Percentiles rank a stretch among this genome's conserved stretches.
phyloP scores from a whole-genome alignment of 1,139 yeast genomes.

The Saccharomyces hybrid region DNA sequence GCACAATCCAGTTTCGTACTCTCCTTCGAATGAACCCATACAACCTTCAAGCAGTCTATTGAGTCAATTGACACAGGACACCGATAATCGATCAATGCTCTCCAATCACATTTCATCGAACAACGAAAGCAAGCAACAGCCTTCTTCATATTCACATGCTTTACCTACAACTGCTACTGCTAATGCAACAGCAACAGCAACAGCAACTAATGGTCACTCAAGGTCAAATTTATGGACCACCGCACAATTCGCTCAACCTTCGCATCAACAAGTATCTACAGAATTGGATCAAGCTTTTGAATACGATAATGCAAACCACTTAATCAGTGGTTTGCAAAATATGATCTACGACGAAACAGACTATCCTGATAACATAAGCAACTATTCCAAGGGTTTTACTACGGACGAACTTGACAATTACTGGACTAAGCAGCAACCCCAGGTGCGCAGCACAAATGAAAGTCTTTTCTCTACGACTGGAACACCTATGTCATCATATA shows the following conservation, averaged over 20 bases:
- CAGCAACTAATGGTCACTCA: slow-evolving; percentile 2
- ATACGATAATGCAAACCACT: slow-evolving; percentile 27
- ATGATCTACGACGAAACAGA: slow-evolving; percentile 29
- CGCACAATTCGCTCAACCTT: not conserved
- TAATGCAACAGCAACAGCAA: slow-evolving; percentile 7
- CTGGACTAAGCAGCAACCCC: slow-evolving; percentile 19
- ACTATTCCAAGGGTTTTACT: slow-evolving; percentile 28
- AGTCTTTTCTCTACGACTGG: not conserved
- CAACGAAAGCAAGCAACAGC: not conserved
- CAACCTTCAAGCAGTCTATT: not conserved
- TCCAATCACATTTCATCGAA: not conserved
- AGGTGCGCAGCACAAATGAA: not conserved
- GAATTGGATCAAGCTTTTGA: slow-evolving; percentile 20
- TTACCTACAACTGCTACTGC: slow-evolving; percentile 8
- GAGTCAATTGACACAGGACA: not conserved
- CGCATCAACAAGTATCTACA: slow-evolving; percentile 2
- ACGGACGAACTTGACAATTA: slow-evolving; percentile 29
- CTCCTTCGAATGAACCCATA: not conserved
- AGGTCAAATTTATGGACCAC: not conserved
- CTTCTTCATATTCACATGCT: slow-evolving; percentile 4
- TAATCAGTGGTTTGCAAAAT: slow-evolving; percentile 29
- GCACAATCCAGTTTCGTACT: slow-evolving; percentile 22
- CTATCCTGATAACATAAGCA: slow-evolving; percentile 24
- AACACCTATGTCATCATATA: slow-evolving; percentile 1
- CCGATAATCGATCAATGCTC: not conserved